Evolutionary conservation across 2,329 filamentous ascomycete genomes (phyloP), one percentile per base, ranked within the genome.

Genomic region (Alternaria dauci): DNA sequence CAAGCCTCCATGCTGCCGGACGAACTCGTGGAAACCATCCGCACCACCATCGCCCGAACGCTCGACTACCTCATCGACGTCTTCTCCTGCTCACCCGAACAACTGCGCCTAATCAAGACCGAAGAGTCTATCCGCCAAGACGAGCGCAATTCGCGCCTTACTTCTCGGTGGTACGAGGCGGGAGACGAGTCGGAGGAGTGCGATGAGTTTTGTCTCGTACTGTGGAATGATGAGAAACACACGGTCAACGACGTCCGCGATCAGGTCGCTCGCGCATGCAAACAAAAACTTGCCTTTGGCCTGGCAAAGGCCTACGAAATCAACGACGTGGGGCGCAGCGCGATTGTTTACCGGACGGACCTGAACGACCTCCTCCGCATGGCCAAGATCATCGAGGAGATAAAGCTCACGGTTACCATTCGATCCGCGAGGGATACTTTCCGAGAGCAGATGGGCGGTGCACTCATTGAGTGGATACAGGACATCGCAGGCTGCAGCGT

Each of bases 181-280:
- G 87, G 86, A 1, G 88, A 91, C 69, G 82, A 87, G 38, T 75
- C 80, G 7, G 87, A 89, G 57, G 83, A 87, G 3, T 85, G 89
- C 25, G 87, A 87, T 12, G 92, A 97, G 70, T 99, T 91, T 77
- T 91, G 92, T 5, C 82, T 99, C 44, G 83, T 97, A 16, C 83
- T 99, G 5, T 99, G 95, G 95, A 99, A 99, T 71, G 95, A 99
- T 67, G 95, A 99, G 81, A 99, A 99, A 79, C 95, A 99, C 76
- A 99, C 95, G 0, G 90, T 98, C 43, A 87, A 89, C 47, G 95
- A 99, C 76, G 94, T 99, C 6, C 86, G 90, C 68, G 89, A 96
- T 58, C 94, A 98, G 76, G 92, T 99, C 23, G 91, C 92, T 3
- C 87, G 94, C 66, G 95, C 95, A 51, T 99, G 95, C 81, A 88